Evolutionary conservation across 441 rosid species (phyloP), one percentile per base, ranked within the genome.

Genomic region (Bruguiera hainesii): DNA sequence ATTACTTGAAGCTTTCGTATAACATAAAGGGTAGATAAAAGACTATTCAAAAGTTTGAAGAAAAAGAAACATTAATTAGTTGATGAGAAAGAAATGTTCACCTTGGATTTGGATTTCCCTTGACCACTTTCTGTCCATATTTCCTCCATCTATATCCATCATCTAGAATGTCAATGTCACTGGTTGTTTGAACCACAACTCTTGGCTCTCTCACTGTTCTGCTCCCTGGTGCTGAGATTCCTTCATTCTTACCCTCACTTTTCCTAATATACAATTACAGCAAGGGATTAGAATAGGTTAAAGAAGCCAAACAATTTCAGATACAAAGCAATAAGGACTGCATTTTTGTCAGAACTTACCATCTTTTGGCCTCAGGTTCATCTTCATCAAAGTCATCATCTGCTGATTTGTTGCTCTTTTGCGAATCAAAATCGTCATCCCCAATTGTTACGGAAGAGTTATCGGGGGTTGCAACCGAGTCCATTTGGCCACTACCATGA

Each of bases 71-170:
- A 25, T 13, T 9, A 13, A 25, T 3, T 53, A 25, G 26, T 20
- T 4, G n/a, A 29, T 21, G 28, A 46, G 26, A 16, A 37, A 50
- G 48, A 28, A 60, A 26, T 51, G 60, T 26, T 53, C 66, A 93
- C 98, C 95, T 85, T 50, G 97, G 97, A 81, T 91, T 91, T 8
- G 96, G 97, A 69, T 94, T 94, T 19, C 97, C 97, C 65, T 91
- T 93, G 55, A 93, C 98, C 7, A 89, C 91, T 80, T 93, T 93
- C 82, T 93, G 98, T 66, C 98, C 97, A 74, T 94, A 93, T 67
- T 93, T 93, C 76, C 98, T 91, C 98, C 96, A 87, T 72, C 93
- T 85, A 42, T 87, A 93, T 0, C 98, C 98, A 88, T 93, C 98
- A 61, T 93, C 97, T 42, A 94, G 88, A 48, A 89, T 89, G 82